These are phyloP conservation scores for Fusarium annulatum DNA, from an alignment of 2,329 filamentous ascomycete species.

Conservation along the genomic window DNA sequence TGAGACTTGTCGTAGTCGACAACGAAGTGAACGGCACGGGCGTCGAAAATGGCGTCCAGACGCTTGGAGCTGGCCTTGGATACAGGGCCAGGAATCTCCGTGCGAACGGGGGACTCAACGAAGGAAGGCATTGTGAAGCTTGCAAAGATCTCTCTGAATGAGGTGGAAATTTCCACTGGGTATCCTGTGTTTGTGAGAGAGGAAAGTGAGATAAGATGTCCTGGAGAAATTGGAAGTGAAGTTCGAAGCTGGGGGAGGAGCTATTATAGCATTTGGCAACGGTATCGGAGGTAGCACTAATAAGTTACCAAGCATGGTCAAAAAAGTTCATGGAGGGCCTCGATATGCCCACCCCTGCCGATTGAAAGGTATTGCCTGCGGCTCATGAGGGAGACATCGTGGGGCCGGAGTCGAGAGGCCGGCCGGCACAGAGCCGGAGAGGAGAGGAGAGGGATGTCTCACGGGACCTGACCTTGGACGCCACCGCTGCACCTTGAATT, in stretches of 20 bases:
- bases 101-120: conserved; percentile 49
- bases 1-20: conserved; percentile 64
- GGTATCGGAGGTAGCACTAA: conserved; percentile 31
- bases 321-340: conserved; percentile 33
- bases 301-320: conserved; percentile 14
- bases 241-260: conserved; percentile 33
- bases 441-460: conserved; percentile 19
- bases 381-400: conserved; percentile 38
- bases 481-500: conserved; percentile 13
- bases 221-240: conserved; percentile 27
- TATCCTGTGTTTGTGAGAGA: conserved; percentile 24
- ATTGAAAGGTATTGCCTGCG: conserved; percentile 24
- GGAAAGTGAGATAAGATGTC: conserved; percentile 32
- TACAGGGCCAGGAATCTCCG: conserved; percentile 54
- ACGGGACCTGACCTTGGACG: conserved; percentile 39
- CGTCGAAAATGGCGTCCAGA: conserved; percentile 62
- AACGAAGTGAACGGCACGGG: conserved; percentile 63
- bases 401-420: conserved; percentile 44
- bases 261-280: conserved; percentile 44
- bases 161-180: conserved; percentile 20
- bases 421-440: conserved; percentile 44
- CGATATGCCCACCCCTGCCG: conserved; percentile 22
- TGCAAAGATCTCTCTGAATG: conserved; percentile 15
- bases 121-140: conserved; percentile 48
- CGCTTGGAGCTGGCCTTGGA: conserved; percentile 54